Evolutionary conservation across 1,284 basidiomycete species (phyloP).

Genomic region (Ganoderma leucocontextum): DNA sequence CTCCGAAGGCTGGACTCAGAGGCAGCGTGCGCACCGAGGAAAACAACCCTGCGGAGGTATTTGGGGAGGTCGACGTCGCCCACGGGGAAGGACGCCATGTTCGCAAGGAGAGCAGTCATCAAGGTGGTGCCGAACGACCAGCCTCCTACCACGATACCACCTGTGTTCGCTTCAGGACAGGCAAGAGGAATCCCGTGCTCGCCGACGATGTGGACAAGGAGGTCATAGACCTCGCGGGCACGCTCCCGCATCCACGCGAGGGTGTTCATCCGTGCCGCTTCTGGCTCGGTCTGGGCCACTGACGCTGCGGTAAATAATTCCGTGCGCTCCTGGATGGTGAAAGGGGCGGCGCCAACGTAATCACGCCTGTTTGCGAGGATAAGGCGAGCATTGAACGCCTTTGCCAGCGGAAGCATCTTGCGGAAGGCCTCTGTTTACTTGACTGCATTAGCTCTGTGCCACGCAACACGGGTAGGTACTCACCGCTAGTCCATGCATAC

Average conservation of each 20-base stretch:
- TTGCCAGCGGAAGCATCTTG: neutral
- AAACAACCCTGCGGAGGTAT: slow-evolving; percentile 36
- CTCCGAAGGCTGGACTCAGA: too few species aligned
- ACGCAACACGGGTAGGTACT: neutral
- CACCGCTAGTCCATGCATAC: slow-evolving; percentile 7
- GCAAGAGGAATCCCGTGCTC: slow-evolving; percentile 29
- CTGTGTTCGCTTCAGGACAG: neutral
- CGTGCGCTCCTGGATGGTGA: slow-evolving; percentile 29
- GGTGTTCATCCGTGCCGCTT: slow-evolving; percentile 7
- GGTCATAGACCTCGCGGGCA: slow-evolving; percentile 33
- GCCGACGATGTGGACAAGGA: slow-evolving; percentile 36
- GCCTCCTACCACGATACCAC: slow-evolving; percentile 14
- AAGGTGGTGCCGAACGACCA: slow-evolving; percentile 23
- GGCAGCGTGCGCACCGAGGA: slow-evolving; percentile 30
- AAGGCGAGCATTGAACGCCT: slow-evolving; percentile 11
- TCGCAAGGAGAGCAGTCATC: slow-evolving; percentile 34
- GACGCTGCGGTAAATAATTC: slow-evolving; percentile 16
- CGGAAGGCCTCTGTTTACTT: neutral
- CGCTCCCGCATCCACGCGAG: slow-evolving; percentile 24
- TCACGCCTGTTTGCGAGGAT: slow-evolving; percentile 23
- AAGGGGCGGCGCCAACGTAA: slow-evolving; percentile 8
- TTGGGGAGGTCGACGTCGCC: slow-evolving; percentile 22
- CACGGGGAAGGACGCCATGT: slow-evolving; percentile 27
- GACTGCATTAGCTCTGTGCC: neutral
- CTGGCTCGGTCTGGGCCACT: slow-evolving; percentile 7